Evolutionary conservation across 2,329 filamentous ascomycete species (phyloP).

Genomic region (Tolypocladium guangdongense): DNA sequence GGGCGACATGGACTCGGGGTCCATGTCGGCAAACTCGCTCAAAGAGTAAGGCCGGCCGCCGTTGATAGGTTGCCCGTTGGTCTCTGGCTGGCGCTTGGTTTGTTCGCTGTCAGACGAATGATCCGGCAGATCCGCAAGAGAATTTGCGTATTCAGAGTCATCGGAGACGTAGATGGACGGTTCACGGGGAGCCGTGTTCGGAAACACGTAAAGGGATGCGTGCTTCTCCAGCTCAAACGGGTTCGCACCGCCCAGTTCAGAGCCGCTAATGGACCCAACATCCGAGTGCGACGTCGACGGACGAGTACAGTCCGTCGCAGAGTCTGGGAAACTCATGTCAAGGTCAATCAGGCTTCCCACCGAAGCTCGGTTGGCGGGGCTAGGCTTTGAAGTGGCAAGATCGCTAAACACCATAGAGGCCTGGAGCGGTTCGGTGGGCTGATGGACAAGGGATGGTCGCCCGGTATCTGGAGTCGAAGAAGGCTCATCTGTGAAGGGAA

Average conservation of each 20-base stretch:
- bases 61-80: conserved; percentile 5
- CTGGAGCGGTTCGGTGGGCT: conserved; percentile 38
- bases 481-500: conserved; percentile 30
- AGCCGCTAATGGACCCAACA: conserved; percentile 42
- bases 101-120: conserved; percentile 6
- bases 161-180: conserved; percentile 52
- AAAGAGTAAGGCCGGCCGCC: conserved; percentile 23
- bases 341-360: conserved; percentile 40
- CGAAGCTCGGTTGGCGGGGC: conserved; percentile 27
- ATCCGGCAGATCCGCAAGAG: conserved; percentile 18
- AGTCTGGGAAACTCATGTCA: conserved; percentile 43
- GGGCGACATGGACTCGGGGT: conserved; percentile 24
- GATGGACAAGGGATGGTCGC: conserved; percentile 37
- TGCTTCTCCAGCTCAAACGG: conserved; percentile 56
- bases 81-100: conserved; percentile 4
- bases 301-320: conserved; percentile 36
- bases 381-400: conserved; percentile 24
- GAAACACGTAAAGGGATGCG: conserved; percentile 39
- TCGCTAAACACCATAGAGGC: conserved; percentile 30
- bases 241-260: conserved; percentile 42
- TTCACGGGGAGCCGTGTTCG: conserved; percentile 30
- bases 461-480: conserved; percentile 14
- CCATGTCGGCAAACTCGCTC: conserved; percentile 29
- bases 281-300: conserved; percentile 53
- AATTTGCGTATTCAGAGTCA: conserved; percentile 38